Base-by-base conservation (phyloP, 1,139 yeast species). In the Protomyces macrosporus region DNA sequence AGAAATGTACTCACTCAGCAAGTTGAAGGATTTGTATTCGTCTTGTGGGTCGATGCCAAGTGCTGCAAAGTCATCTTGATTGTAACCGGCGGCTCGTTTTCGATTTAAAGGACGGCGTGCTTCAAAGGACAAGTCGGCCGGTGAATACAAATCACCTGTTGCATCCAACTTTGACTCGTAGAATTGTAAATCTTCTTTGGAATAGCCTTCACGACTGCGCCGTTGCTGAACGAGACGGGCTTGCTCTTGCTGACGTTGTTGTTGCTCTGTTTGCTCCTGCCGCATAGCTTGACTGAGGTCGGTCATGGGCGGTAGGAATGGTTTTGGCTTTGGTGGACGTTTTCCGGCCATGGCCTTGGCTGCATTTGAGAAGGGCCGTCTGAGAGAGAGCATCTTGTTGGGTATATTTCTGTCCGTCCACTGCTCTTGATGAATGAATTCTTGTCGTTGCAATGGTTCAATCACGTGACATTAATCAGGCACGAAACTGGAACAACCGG, bases 1-100 rank as follows among this genome's bases (percentile, higher is more conserved):
- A 33, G 67, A 63, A 7, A 62, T 37, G 53, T 63, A 66, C 34
- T 39, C 56, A 6, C 58, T 55, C 45, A 64, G 39, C 6, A 64
- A 23, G 32, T 55, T 55, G 45, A n/a, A 55, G 12, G 56, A 51
- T 36, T 60, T 60, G 50, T 54, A 60, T 32, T 60, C 63, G 54
- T 60, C 54, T 51, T 53, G 37, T 12, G 58, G 58, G 23, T 60
- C 45, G 48, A 60, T 40, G 6, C 36, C 42, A 32, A 39, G n/a
- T 14, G 40, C 36, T 12, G 33, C 56, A 30, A 58, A 58, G 14
- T 58, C 40, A 39, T 58, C 62, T 9, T 30, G 32, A 7, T 40
- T 33, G 0, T 52, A 30, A 3, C 56, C 45, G n/a, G 39, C 39
- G 14, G 56, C 33, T 1, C 33, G 45, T 45, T 35, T 36, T 34